Conservation (phyloP, 805 yeast species). For the Zygotorulaspora sp. region DNA sequence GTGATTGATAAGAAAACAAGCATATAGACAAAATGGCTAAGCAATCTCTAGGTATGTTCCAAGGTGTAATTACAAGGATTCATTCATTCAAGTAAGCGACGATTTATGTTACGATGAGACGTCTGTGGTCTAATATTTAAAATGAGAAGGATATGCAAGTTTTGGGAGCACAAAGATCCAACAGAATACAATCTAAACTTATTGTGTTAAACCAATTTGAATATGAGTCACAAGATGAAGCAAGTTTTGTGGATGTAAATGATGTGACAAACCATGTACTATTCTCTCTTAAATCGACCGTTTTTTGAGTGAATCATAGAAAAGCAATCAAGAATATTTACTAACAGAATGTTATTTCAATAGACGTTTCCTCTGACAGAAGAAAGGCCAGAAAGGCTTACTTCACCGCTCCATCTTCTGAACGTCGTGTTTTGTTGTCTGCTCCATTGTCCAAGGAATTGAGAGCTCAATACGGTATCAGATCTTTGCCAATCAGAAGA, state of each 20-base stretch:
- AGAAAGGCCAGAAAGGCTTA: slow-evolving; percentile 99
- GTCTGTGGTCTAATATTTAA: too few relatives aligned
- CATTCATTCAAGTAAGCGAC: too few relatives aligned
- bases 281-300: background rate
- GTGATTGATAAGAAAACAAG: slow-evolving; percentile 14
- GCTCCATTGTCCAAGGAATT: slow-evolving; percentile 99
- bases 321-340: slow-evolving; percentile 1
- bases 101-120: too few relatives aligned
- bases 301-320: too few relatives aligned
- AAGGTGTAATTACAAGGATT: background rate
- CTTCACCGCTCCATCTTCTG: slow-evolving; percentile 96
- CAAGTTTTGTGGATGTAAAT: background rate
- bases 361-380: slow-evolving; percentile 99
- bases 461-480: slow-evolving; percentile 94
- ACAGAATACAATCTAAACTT: too few relatives aligned
- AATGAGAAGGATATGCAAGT: too few relatives aligned
- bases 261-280: background rate
- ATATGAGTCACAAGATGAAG: too few relatives aligned
- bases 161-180: too few relatives aligned
- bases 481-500: slow-evolving; percentile 94
- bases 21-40: slow-evolving; percentile 39
- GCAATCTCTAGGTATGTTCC: slow-evolving; percentile 46
- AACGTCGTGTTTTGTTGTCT: slow-evolving; percentile 89
- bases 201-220: too few relatives aligned
- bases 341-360: slow-evolving; percentile 24